phyloP scores from a whole-genome alignment of 2,329 filamentous ascomycete species.

The Trichoderma koningiopsis region DNA sequence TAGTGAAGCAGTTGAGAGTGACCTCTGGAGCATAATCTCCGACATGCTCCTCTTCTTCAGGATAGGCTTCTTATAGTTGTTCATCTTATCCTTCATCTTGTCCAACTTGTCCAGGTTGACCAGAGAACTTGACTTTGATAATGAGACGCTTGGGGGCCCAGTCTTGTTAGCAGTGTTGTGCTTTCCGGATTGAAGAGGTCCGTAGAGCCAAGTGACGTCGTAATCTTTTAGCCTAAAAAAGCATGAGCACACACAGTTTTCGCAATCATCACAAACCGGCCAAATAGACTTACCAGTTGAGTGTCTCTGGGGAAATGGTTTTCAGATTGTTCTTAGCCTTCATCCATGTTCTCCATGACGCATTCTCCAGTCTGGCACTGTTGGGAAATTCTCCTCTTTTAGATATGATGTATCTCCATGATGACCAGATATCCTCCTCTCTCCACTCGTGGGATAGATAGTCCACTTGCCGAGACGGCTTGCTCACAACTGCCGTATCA shows the following conservation, averaged over 20 bases:
- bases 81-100: conserved; percentile 54
- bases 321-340: conserved; percentile 85
- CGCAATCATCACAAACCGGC: background rate
- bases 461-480: conserved; percentile 88
- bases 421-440: conserved; percentile 96
- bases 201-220: conserved; percentile 97
- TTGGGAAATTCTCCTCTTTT: conserved; percentile 79
- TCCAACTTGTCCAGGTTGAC: conserved; percentile 60
- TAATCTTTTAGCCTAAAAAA: conserved; percentile 86
- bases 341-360: conserved; percentile 95
- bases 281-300: conserved; percentile 75
- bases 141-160: conserved; percentile 44
- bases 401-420: conserved; percentile 89
- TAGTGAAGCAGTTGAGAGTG: conserved; percentile 83
- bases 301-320: conserved; percentile 85
- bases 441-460: conserved; percentile 92
- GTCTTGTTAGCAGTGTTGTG: conserved; percentile 53
- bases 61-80: conserved; percentile 76
- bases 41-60: conserved; percentile 97
- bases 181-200: conserved; percentile 77
- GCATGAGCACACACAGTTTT: conserved; percentile 32
- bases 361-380: conserved; percentile 83
- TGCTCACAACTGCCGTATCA: conserved; percentile 72
- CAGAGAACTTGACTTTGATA: conserved; percentile 64
- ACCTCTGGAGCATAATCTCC: conserved; percentile 89